Evolutionary conservation across 2,329 filamentous ascomycete genomes (phyloP).

Genomic region (Trichoderma guizhouense): DNA sequence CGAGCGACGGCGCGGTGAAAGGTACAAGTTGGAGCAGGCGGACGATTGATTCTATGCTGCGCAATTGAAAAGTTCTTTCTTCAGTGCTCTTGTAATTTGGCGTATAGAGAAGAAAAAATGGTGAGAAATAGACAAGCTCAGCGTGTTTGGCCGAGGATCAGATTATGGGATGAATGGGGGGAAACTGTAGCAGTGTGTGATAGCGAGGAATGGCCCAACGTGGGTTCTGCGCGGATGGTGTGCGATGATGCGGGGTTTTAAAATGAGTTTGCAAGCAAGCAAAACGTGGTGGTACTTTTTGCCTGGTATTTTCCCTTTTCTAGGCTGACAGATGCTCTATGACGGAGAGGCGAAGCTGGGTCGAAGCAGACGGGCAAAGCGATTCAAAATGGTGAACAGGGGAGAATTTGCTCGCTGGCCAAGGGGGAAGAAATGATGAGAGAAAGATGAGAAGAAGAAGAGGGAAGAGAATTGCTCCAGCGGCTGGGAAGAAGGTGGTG

Average conservation of each 20-base stretch:
- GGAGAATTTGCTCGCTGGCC: background rate
- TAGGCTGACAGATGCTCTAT: background rate
- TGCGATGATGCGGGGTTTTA: conserved; percentile 18
- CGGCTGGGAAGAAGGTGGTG: conserved; percentile 4
- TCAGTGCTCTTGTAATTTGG: background rate
- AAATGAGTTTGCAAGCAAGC: conserved; percentile 6
- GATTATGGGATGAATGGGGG: background rate
- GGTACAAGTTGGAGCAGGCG: background rate
- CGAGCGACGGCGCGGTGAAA: conserved; percentile 20
- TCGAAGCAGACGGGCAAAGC: background rate
- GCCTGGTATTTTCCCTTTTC: background rate
- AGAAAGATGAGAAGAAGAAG: background rate
- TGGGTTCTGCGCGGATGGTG: background rate
- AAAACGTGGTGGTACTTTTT: background rate
- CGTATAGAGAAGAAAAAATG: background rate
- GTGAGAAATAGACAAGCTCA: background rate
- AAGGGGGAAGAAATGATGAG: background rate
- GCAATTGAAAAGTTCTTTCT: background rate
- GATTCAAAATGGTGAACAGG: background rate
- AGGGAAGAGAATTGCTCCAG: background rate
- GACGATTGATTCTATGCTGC: background rate
- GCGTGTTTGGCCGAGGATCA: background rate
- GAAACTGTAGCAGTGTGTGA: background rate
- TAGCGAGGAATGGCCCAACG: background rate
- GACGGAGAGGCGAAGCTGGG: background rate